Conservation (phyloP, 2,329 filamentous ascomycete genomes). For the Colletotrichum sp. region DNA sequence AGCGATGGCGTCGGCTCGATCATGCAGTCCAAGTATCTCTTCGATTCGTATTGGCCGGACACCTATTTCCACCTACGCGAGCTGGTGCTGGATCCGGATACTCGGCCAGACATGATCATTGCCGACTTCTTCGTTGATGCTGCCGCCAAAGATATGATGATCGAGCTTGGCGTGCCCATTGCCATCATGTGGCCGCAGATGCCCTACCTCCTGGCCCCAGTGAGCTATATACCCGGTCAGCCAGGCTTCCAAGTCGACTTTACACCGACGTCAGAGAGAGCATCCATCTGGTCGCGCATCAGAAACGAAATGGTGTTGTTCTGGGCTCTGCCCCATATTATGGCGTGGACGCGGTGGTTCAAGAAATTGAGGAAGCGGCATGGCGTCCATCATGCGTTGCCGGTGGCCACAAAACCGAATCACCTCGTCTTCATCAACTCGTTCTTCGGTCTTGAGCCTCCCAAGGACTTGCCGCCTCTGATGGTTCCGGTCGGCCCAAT, state of each 20-base stretch:
- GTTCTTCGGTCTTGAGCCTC: slow-evolving; percentile 46
- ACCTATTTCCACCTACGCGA: slow-evolving; percentile 29
- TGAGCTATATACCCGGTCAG: slow-evolving; percentile 43
- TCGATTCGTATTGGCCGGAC: slow-evolving; percentile 40
- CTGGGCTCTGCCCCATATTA: slow-evolving; percentile 31
- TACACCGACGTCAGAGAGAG: slow-evolving; percentile 41
- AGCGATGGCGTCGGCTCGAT: slow-evolving; percentile 14
- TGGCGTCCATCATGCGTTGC: slow-evolving; percentile 36
- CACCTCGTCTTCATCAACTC: slow-evolving; percentile 48
- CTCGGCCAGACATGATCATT: slow-evolving; percentile 42
- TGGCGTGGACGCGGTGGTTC: slow-evolving; percentile 26
- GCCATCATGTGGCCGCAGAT: slow-evolving; percentile 46
- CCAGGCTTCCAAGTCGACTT: slow-evolving; percentile 45
- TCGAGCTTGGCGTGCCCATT: slow-evolving; percentile 40
- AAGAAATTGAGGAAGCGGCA: slow-evolving; percentile 35
- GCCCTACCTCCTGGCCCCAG: slow-evolving; percentile 41
- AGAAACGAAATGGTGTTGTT: slow-evolving; percentile 33
- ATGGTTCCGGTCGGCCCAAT: slow-evolving; percentile 44
- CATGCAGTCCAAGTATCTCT: slow-evolving; percentile 40
- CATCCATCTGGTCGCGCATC: slow-evolving; percentile 40
- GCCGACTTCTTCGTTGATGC: slow-evolving; percentile 48
- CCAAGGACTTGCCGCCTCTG: slow-evolving; percentile 45
- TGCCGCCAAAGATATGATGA: slow-evolving; percentile 42
- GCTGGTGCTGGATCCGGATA: slow-evolving; percentile 22
- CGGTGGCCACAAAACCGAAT: slow-evolving; percentile 38